phyloP scores from a whole-genome alignment of 805 yeast genomes.

The Myxozyma sirexii region DNA sequence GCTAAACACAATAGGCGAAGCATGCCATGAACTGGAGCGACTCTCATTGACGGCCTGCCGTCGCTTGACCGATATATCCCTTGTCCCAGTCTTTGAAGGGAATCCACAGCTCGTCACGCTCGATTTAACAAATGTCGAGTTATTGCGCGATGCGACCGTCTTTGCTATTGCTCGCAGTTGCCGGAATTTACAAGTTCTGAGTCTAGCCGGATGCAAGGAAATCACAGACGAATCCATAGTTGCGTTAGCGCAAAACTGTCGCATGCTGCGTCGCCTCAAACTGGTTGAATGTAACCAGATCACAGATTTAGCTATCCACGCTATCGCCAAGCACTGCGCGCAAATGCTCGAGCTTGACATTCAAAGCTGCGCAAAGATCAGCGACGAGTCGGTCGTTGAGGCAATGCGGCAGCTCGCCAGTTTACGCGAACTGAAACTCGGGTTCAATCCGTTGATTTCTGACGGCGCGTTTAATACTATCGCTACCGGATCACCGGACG shows the following conservation, averaged over 20 bases:
- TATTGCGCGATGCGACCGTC: slow-evolving; percentile 70
- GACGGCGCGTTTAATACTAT: slow-evolving; percentile 56
- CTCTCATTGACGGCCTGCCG: slow-evolving; percentile 82
- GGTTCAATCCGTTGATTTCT: slow-evolving; percentile 65
- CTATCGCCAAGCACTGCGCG: slow-evolving; percentile 71
- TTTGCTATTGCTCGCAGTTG: slow-evolving; percentile 69
- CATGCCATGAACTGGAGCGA: slow-evolving; percentile 79
- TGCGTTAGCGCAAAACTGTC: slow-evolving; percentile 62
- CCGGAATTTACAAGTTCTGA: slow-evolving; percentile 80
- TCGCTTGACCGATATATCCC: slow-evolving; percentile 60
- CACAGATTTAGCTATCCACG: slow-evolving; percentile 62
- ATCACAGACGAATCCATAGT: slow-evolving; percentile 68
- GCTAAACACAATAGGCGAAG: slow-evolving; percentile 56
- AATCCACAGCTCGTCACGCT: slow-evolving; percentile 79
- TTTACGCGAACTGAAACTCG: slow-evolving; percentile 78
- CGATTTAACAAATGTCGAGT: slow-evolving; percentile 79
- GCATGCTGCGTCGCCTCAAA: slow-evolving; percentile 77
- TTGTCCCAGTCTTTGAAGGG: slow-evolving; percentile 60
- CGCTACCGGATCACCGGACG: slow-evolving; percentile 20
- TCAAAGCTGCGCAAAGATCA: slow-evolving; percentile 74
- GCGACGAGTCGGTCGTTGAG: slow-evolving; percentile 60
- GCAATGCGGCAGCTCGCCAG: slow-evolving; percentile 66
- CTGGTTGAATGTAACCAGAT: slow-evolving; percentile 71
- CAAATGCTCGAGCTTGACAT: slow-evolving; percentile 86
- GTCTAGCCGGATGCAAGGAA: slow-evolving; percentile 80